Evolutionary conservation across 345 rosid species (phyloP).

Genomic region (Eucalyptus curtisii): DNA sequence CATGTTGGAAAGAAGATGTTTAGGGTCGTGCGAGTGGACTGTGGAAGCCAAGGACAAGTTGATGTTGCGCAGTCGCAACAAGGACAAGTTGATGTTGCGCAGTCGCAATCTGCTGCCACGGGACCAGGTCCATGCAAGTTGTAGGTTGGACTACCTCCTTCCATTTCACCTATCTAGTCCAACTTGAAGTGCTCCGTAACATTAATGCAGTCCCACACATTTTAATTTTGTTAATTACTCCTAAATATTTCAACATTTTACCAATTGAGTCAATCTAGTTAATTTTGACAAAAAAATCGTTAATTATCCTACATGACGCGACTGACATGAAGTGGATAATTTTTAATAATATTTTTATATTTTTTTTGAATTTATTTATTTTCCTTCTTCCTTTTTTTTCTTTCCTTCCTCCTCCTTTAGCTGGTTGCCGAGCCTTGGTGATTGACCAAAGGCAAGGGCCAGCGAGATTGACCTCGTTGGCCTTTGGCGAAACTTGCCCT

Average conservation of each 20-base stretch:
- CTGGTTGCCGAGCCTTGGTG: accelerated
- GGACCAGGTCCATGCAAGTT: not conserved
- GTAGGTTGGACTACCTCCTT: not conserved
- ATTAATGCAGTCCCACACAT: no score
- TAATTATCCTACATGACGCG: not conserved
- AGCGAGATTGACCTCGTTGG: accelerated
- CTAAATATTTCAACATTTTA: not conserved
- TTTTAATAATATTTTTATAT: not conserved
- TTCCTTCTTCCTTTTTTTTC: no score
- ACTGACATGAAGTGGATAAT: accelerated
- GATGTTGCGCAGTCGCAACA: not conserved
- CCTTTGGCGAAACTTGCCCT: accelerated
- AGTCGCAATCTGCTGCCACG: not conserved
- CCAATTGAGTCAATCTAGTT: not conserved
- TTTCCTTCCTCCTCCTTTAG: not conserved
- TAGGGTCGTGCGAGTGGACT: not conserved
- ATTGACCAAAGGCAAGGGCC: not conserved
- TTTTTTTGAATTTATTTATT: not conserved
- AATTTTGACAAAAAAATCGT: accelerated
- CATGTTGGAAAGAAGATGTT: not conserved
- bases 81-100: not conserved
- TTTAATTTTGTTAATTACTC: not conserved
- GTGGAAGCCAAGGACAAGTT: not conserved
- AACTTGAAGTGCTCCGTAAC: not conserved
- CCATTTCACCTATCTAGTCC: not conserved